Evolutionary conservation across 345 rosid genomes (phyloP), one percentile per base, ranked within the genome.

Genomic region (Eucalyptus decipiens): DNA sequence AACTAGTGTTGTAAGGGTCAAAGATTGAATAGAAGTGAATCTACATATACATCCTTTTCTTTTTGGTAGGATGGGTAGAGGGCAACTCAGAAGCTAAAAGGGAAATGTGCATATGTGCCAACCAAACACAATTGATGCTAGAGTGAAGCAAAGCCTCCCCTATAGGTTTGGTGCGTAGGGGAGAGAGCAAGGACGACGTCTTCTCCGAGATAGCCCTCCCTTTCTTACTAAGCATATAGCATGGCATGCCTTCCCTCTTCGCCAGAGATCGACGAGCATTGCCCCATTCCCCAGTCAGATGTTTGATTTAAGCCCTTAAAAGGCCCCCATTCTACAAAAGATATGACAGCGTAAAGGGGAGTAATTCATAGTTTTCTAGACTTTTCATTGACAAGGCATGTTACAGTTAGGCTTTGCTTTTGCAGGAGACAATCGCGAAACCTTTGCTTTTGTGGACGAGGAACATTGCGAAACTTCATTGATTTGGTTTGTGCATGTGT

Each of bases 301-400:
- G 69, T 0, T 62, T 0, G 8, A 60, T 0, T 0, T 28, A 14
- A 18, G 69, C 34, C 69, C 34, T 28, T 60, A 5, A 28, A 62
- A 62, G 34, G 69, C 34, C 8, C 5, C 0, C 34, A 62, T 28
- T 11, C 69, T 62, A 62, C 32, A 0, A 0, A 62, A 30, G 18
- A 62, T 62, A 12, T 62, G 69, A 62, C 0, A 28, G 69, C 8
- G 32, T 62, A 13, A 62, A 30, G 69, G 34, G 17, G 18, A 62
- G 69, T 30, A 62, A 62, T 28, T 62, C 34, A 62, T 0, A 30
- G 69, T 13, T 30, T 62, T 28, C 69, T 30, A 62, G 0, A 1
- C 69, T 62, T 60, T 60, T 60, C 69, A 60, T 60, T 60, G 34
- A 13, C 0, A 62, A 30, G 34, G 34, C 34, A 62, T 3, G 0